Evolutionary conservation across 768 basidiomycete genomes (phyloP).

Genomic region (Russula earlei): DNA sequence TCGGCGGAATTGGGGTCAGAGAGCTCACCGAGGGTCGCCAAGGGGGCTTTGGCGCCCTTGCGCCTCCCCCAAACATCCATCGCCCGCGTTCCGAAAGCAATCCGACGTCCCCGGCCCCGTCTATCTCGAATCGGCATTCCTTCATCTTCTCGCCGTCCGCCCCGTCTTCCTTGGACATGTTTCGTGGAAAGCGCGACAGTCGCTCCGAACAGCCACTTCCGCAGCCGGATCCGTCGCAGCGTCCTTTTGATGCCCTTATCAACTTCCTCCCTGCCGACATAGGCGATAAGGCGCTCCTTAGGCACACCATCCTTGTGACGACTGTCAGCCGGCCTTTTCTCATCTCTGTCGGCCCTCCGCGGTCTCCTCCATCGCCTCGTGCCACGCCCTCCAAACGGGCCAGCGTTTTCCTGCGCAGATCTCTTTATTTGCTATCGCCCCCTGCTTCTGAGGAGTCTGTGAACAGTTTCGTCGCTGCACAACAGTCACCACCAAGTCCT

Average conservation of each 20-base stretch:
- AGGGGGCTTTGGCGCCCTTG: slow-evolving; percentile 22
- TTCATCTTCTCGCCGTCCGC: background rate
- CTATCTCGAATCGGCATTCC: background rate
- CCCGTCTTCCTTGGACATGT: background rate
- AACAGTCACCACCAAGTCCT: background rate
- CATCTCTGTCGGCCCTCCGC: slow-evolving; percentile 18
- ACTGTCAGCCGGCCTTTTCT: slow-evolving; percentile 33
- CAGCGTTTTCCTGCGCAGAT: slow-evolving; percentile 8
- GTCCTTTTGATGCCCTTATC: slow-evolving; percentile 32
- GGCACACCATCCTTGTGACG: slow-evolving; percentile 33
- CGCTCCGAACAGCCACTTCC: slow-evolving; percentile 18
- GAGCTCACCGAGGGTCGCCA: slow-evolving; percentile 23
- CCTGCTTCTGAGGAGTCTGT: slow-evolving; percentile 21
- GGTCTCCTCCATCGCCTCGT: background rate
- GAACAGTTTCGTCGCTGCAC: background rate
- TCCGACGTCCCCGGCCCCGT: background rate
- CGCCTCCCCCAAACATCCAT: slow-evolving; percentile 22
- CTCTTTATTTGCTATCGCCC: slow-evolving; percentile 20
- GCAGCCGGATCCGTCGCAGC: slow-evolving; percentile 26
- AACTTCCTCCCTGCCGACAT: slow-evolving; percentile 29
- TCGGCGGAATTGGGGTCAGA: slow-evolving; percentile 25
- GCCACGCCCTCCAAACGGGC: background rate
- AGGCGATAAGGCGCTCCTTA: slow-evolving; percentile 29
- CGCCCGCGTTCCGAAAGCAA: background rate
- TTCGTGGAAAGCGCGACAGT: slow-evolving; percentile 1